Percentiles rank a stretch among this genome's conserved stretches.
Evolutionary conservation across 495 filamentous ascomycete species (phyloP).

Genomic region (Entonaema liquescens): DNA sequence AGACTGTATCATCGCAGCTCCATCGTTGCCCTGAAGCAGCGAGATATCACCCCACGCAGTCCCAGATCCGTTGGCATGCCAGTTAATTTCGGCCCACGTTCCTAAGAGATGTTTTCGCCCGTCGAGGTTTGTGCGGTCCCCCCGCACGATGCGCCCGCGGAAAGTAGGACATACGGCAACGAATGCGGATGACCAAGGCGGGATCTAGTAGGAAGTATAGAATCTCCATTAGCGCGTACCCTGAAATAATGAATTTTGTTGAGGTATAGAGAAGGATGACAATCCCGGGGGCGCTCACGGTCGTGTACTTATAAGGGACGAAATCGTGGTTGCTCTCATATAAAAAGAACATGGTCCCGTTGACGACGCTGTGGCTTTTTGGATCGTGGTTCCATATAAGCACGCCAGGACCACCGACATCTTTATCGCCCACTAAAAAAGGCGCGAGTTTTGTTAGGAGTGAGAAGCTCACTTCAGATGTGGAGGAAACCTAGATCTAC

Average conservation of each 20-base stretch:
- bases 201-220: slow-evolving; percentile 14
- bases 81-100: slow-evolving; percentile 35
- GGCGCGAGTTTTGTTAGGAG: not conserved
- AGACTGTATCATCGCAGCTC: slow-evolving; percentile 26
- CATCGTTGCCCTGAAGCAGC: slow-evolving; percentile 31
- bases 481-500: not conserved
- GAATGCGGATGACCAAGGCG: slow-evolving; percentile 22
- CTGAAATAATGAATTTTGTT: not conserved
- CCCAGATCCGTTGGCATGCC: slow-evolving; percentile 29
- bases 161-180: slow-evolving; percentile 26
- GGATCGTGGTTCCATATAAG: slow-evolving; percentile 31
- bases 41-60: slow-evolving; percentile 36
- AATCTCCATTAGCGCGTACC: not conserved
- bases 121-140: slow-evolving; percentile 14
- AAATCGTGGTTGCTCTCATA: slow-evolving; percentile 37
- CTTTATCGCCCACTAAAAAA: slow-evolving; percentile 21
- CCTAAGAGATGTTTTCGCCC: slow-evolving; percentile 25
- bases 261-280: not conserved
- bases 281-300: not conserved
- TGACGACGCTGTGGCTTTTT: slow-evolving; percentile 10
- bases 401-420: slow-evolving; percentile 25
- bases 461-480: not conserved
- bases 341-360: slow-evolving; percentile 31
- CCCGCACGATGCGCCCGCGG: slow-evolving; percentile 30
- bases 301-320: slow-evolving; percentile 29